Evolutionary conservation across 2,329 filamentous ascomycete genomes (phyloP), one percentile per base, ranked within the genome.

Genomic region (Pseudocercospora macadamiae): DNA sequence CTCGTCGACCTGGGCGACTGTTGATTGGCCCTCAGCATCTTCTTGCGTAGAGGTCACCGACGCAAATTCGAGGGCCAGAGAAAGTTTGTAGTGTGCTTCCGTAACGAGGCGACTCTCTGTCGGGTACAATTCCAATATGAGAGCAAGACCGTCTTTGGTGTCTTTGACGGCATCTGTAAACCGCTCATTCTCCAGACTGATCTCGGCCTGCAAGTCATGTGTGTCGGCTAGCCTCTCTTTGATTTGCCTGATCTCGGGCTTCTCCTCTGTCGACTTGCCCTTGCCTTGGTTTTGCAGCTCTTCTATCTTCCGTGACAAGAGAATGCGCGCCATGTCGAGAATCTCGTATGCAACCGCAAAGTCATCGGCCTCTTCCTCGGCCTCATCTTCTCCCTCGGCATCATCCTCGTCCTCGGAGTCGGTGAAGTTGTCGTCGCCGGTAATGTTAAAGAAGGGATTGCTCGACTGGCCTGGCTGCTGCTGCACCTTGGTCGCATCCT

Each of bases 1-100:
- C 73, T 91, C 87, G 71, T 92, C 88, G 55, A 92, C 80, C 61
- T 79, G 73, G 4, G 68, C 67, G 3, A 74, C 71, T 51, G 77
- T 76, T 26, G 69, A 63, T 3, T 68, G 61, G 55, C 75, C 59
- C 16, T 71, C 73, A 42, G 79, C 76, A 19, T 71, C 74, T 54
- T 80, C 77, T 44, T 83, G 81, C 14, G 83, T 83, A 1, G 84
- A 81, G 16, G 80, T 82, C 45, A 95, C 86, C 0, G 91, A 95
- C 3, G 91, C 91, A 68, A 97, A 97, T 72, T 99, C 95, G 25
- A 99, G 83, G 0, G 95, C 95, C 14, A 99, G 84, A 0, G 93
- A 96, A 23, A 99, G 87, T 77, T 97, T 97, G 80, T 90, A 99
- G 78, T 99, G 92, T 14, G 91, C 93, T 79, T 99, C 95, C 39